Evolutionary conservation across 805 yeast species (phyloP).

Genomic region (Wickerhamomyces tratensis): DNA sequence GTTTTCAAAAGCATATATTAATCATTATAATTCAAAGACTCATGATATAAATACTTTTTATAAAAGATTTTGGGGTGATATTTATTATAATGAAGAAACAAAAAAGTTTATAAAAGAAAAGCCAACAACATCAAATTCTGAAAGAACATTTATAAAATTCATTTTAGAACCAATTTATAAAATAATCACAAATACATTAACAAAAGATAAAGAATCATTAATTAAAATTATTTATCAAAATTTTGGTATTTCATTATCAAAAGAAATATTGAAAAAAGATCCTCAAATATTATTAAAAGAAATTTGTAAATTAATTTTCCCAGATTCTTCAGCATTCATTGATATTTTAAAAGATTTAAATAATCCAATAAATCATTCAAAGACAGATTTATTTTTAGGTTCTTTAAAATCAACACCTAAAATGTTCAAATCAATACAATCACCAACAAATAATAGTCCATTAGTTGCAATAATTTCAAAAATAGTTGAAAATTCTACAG

Average conservation of each 20-base stretch:
- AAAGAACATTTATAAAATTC: constrained; percentile 39
- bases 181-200: constrained; percentile 48
- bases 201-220: constrained; percentile 37
- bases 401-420: constrained; percentile 10
- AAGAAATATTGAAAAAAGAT: constrained; percentile 37
- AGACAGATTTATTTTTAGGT: constrained; percentile 20
- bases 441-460: constrained; percentile 30
- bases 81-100: constrained; percentile 34
- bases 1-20: constrained; percentile 42
- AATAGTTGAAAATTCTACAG: constrained; percentile 43
- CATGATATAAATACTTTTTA: constrained; percentile 34
- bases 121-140: constrained; percentile 14
- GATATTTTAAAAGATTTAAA: constrained; percentile 32
- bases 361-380: constrained; percentile 28
- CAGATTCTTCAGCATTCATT: constrained; percentile 39
- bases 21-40: constrained; percentile 17
- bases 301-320: constrained; percentile 47
- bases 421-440: neutral
- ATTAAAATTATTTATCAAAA: constrained; percentile 33
- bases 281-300: constrained; percentile 46
- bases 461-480: constrained; percentile 48
- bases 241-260: constrained; percentile 35
- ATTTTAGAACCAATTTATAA: constrained; percentile 78
- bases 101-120: constrained; percentile 33
- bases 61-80: constrained; percentile 68